phyloP scores from a whole-genome alignment of 495 filamentous ascomycete species.

The Penicillium chermesinum region DNA sequence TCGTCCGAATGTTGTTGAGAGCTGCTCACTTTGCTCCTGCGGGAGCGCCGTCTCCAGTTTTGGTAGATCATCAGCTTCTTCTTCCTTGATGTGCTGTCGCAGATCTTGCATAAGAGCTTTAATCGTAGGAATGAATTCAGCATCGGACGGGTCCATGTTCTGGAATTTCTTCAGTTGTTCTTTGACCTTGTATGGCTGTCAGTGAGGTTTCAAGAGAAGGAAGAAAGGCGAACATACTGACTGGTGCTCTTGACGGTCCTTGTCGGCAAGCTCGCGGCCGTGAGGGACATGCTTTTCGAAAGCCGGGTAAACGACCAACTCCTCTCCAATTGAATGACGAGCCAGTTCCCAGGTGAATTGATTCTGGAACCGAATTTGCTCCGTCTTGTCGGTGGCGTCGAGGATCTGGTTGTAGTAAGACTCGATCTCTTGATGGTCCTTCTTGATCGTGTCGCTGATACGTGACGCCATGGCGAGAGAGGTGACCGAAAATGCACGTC shows the following conservation, averaged over 20 bases:
- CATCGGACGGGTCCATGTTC: slow-evolving; percentile 40
- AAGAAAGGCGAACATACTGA: slow-evolving; percentile 22
- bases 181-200: slow-evolving; percentile 51
- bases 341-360: slow-evolving; percentile 69
- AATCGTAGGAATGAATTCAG: slow-evolving; percentile 48
- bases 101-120: slow-evolving; percentile 49
- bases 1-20: slow-evolving; percentile 50
- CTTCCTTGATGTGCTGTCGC: slow-evolving; percentile 54
- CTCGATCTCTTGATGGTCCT: slow-evolving; percentile 62
- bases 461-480: no score
- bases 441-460: slow-evolving; percentile 49
- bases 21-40: slow-evolving; percentile 28
- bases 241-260: slow-evolving; percentile 56
- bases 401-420: slow-evolving; percentile 54
- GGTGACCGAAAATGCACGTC: no score
- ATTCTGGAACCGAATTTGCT: slow-evolving; percentile 54
- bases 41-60: slow-evolving; percentile 45
- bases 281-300: slow-evolving; percentile 53
- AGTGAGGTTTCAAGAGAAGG: background rate
- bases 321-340: slow-evolving; percentile 60
- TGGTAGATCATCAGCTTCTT: slow-evolving; percentile 53
- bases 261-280: slow-evolving; percentile 50
- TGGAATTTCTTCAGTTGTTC: slow-evolving; percentile 58
- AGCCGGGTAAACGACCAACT: slow-evolving; percentile 64
- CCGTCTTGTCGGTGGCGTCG: slow-evolving; percentile 38